Percentiles rank a stretch among this genome's conserved stretches.
Evolutionary conservation across 192 early-diverging fungal species (phyloP).

Genomic region (Coemansia biformis): DNA sequence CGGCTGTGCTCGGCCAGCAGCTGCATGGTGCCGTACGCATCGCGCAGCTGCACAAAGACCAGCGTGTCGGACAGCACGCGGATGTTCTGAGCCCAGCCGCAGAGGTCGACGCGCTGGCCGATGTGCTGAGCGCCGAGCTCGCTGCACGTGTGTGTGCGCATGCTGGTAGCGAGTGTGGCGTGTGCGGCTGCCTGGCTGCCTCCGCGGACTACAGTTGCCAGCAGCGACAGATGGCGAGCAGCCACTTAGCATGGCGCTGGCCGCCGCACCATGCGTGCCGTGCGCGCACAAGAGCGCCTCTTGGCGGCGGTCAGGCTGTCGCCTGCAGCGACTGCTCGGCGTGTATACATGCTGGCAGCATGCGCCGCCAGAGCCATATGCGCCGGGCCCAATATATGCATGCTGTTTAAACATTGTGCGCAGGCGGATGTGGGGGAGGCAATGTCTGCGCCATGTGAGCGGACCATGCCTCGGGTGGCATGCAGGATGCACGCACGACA

Average conservation of each 20-base stretch:
- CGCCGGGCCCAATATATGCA: background rate
- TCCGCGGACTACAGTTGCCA: background rate
- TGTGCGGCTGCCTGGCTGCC: constrained; percentile 1
- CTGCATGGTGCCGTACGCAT: constrained; percentile 70
- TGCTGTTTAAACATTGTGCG: too few relatives aligned
- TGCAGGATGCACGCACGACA: too few relatives aligned
- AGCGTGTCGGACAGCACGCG: constrained; percentile 66
- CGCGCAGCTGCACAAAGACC: constrained; percentile 73
- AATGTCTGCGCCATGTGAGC: too few relatives aligned
- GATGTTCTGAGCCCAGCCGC: constrained; percentile 66
- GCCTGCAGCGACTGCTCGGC: too few relatives aligned
- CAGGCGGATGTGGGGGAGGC: too few relatives aligned
- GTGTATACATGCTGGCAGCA: too few relatives aligned
- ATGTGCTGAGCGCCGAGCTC: constrained; percentile 56
- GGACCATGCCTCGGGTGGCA: too few relatives aligned
- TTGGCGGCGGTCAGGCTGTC: too few relatives aligned
- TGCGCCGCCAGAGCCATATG: too few relatives aligned
- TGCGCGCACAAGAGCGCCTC: too few relatives aligned
- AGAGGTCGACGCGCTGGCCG: constrained; percentile 62
- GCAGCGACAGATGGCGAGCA: background rate
- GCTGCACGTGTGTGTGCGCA: constrained; percentile 76
- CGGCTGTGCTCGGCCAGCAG: constrained; percentile 46
- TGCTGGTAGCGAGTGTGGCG: constrained; percentile 22
- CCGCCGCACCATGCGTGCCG: too few relatives aligned
- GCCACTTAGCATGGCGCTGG: too few relatives aligned